Base-by-base conservation (phyloP, 192 early-diverging fungal species). In the Coemansia sp. region DNA sequence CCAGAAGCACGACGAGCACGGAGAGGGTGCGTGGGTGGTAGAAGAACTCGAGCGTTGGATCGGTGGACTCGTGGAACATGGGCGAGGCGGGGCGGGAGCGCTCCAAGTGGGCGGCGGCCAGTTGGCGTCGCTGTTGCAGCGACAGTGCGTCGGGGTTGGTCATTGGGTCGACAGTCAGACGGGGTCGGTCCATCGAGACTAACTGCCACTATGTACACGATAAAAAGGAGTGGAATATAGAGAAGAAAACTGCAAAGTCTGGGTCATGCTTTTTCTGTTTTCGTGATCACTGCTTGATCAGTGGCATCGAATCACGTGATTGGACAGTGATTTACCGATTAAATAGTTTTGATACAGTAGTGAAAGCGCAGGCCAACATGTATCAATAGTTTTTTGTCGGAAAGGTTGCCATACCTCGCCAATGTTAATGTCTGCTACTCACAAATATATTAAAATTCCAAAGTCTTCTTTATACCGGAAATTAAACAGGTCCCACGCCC, bases 21-120 rank as follows among this genome's bases (percentile, higher is more conserved):
- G 79, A 73, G 35, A 82, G 53, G 0, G 79, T 82, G 62, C 75
- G 79, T 17, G 79, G 79, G 49, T 73, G 79, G 55, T 81, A 81
- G 58, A 81, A 70, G 38, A 81, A 81, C 60, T 58, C 72, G 4
- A 81, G 62, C 41, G 78, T 81, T 37, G 78, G 78, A 52, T 81
- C 78, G 17, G 43, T 71, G 32, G 72, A 74, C 54, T 81, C 78
- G 56, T 81, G 78, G 52, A 65, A 81, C 68, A 69, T 72, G 11
- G 73, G 72, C 59, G 73, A 75, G 51, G 38, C 55, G 3, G 55
- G 48, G 5, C 19, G 48, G 4, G 12, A 1, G n/a, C 48, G 48
- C 48, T 49, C 48, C 17, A 19, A 4, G 19, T 49, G 48, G 17
- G 48, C n/a, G 2, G 48, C n/a, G 5, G 48, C 48, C 48, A 49